These are phyloP conservation scores for Powellomyces hirtus DNA, from an alignment of 192 early-diverging fungal genomes.

Conservation along the genomic window DNA sequence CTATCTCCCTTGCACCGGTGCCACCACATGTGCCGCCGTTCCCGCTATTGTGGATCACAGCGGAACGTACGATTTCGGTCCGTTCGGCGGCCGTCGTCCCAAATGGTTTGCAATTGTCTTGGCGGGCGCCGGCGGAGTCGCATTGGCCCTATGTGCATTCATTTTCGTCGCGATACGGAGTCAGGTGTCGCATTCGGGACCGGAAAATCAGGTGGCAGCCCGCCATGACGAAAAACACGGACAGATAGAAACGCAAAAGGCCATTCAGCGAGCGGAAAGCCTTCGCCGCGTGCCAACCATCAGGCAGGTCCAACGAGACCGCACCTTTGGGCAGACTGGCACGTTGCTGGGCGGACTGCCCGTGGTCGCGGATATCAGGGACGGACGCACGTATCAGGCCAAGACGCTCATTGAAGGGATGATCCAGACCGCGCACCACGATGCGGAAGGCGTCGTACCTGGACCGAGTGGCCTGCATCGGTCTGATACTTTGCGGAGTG, in stretches of 20 bases:
- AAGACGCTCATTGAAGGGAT: conserved; percentile 12
- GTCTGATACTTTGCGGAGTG: no score
- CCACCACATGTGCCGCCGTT: neutral
- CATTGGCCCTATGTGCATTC: neutral
- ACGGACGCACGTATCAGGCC: neutral
- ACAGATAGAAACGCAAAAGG: neutral
- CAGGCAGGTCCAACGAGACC: neutral
- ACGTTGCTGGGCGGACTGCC: conserved; percentile 9
- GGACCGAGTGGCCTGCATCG: neutral
- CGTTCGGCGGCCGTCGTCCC: conserved; percentile 18
- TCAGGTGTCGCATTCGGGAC: neutral
- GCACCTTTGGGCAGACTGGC: conserved; percentile 10
- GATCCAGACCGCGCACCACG: neutral
- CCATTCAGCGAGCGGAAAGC: neutral
- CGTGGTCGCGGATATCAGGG: neutral
- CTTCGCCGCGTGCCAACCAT: conserved; percentile 14
- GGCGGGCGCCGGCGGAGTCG: conserved; percentile 5
- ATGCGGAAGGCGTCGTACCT: neutral
- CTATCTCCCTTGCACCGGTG: neutral
- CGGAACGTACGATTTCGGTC: conserved; percentile 18
- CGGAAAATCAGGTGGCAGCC: neutral
- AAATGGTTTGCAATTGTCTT: conserved; percentile 26
- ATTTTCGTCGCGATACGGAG: neutral
- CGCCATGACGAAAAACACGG: conserved; percentile 8
- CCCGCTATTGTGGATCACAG: neutral